Base-by-base conservation (phyloP, 1,284 basidiomycete species). In the Sporisorium exsertum region DNA sequence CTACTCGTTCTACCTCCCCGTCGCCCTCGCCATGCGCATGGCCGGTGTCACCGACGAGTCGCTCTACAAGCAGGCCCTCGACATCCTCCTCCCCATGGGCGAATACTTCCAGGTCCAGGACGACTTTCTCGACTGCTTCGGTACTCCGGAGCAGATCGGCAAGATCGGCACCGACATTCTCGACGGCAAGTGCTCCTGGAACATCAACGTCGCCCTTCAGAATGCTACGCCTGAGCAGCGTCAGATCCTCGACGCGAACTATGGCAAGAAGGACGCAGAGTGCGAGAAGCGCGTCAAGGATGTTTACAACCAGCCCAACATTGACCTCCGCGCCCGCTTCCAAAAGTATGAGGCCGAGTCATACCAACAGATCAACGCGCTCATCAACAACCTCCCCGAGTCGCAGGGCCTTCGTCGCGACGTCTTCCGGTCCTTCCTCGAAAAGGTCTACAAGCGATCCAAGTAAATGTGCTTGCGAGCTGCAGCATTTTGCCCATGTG, bases 81-180 rank as follows among this genome's bases (percentile, higher is more conserved):
- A 91, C 55, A 96, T 99, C 84, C 90, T 98, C 53, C 88, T 99
- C 60, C 94, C 94, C 10, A 90, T 98, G 71, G 96, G 97, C 66
- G 95, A 97, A 87, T 99, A 98, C 88, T 99, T 98, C 91, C 96
- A 99, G 88, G 90, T 97, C 55, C 96, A 99, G 87, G 96, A 99
- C 87, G 97, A 99, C 87, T 98, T 92, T 87, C 91, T 99, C 78
- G 96, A 99, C 87, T 97, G 91, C 85, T 92, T 92, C 57, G 94
- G 92, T 13, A 90, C 93, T 2, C 94, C 94, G 0, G 94, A 95
- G 87, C 90, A 93, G 79, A 93, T 98, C 62, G 97, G 96, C 73
- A 99, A 99, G 88, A 91, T 98, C 76, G 97, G 96, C 33, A 98
- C 96, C 22, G 97, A 99, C 87, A 99, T 99, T 82, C 87, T 97